Percentiles rank a stretch among this genome's conserved stretches.
These are phyloP conservation scores for thale cress (Arabidopsis thaliana) DNA, from an alignment of 345 rosid species.

Conservation along the genomic window TAIR10.1 NC_003075.7:15840001-15840500, in stretches of 20 bases:
- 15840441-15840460: slow-evolving; percentile 97
- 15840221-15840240: slow-evolving; percentile 52
- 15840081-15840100: slow-evolving; percentile 60
- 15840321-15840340: slow-evolving; percentile 78
- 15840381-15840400: slow-evolving; percentile 99
- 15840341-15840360: slow-evolving; percentile 78
- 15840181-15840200: slow-evolving; percentile 64
- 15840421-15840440: slow-evolving; percentile 97
- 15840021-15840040: slow-evolving; percentile 42
- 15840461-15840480: slow-evolving; percentile 99
- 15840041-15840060: slow-evolving; percentile 53
- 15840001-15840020: slow-evolving; percentile 51
- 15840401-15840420: slow-evolving; percentile 89
- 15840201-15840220: slow-evolving; percentile 65
- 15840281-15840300: slow-evolving; percentile 80
- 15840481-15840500: slow-evolving; percentile 25
- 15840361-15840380: slow-evolving; percentile 92
- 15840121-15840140: slow-evolving; percentile 54
- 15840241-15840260: slow-evolving; percentile 62
- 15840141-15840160: slow-evolving; percentile 75
- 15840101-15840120: slow-evolving; percentile 74
- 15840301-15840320: slow-evolving; percentile 93
- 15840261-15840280: slow-evolving; percentile 91
- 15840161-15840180: slow-evolving; percentile 72
- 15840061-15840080: slow-evolving; percentile 50